Evolutionary conservation across 495 filamentous ascomycete genomes (phyloP), one percentile per base, ranked within the genome.

Genomic region (Cudoniella acicularis): DNA sequence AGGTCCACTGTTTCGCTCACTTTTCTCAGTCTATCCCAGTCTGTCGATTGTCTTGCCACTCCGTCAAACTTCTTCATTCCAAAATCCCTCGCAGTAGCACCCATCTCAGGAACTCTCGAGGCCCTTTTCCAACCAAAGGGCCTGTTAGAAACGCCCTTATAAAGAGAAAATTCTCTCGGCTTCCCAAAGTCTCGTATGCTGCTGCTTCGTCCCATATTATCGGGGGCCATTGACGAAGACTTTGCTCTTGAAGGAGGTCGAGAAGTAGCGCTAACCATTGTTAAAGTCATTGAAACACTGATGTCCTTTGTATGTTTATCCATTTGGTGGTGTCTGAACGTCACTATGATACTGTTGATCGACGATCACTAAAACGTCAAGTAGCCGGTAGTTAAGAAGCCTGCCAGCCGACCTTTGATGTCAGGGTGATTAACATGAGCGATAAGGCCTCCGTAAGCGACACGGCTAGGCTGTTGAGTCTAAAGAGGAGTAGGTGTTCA

Each of bases 51-150:
- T 60, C 72, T 77, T 16, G 72, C 75, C 17, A 67, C 67, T n/a
- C 83, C 84, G 62, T 84, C 80, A 80, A 83, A 87, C 69, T 77
- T 75, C 63, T 69, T 76, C 11, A 81, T 52, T 25, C 62, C 69
- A 17, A 50, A 53, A 49, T 58, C 60, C 30, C 60, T 62, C 23
- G 63, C 59, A 11, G 53, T 36, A 25, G 54, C 17, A 17, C 23
- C 49, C 54, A 50, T 61, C 54, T n/a, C 62, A 64, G 45, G 24
- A 26, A 46, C 54, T 47, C 27, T 59, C 13, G 40, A 17, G 18
- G 42, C 30, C 17, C 22, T 46, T 46, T 66, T 60, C 56, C 60
- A 62, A 8, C 56, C 59, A 45, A 63, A 24, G 2, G 56, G 51
- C 30, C 59, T 51, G 9, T 66, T 52, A 11, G 60, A 62, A 21